Evolutionary conservation across 106 monocot genomes (phyloP).

Genomic region (Agapanthus africanus): DNA sequence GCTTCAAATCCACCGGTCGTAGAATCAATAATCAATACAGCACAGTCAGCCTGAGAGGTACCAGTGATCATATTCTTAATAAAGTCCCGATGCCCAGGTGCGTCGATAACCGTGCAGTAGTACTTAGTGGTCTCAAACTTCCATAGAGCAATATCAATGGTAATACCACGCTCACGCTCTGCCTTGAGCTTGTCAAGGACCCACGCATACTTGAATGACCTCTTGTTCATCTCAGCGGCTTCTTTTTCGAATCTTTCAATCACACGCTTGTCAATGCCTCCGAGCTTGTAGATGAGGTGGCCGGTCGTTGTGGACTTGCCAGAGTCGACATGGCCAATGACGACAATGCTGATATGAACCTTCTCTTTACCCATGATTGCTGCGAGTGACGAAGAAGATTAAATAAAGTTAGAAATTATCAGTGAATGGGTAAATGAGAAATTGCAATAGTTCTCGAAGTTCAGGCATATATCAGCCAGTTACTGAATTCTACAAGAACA

Average conservation of each 20-base stretch:
- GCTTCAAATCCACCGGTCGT: constrained; percentile 20
- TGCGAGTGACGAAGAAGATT: too few relatives aligned
- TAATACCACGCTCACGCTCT: constrained; percentile 18
- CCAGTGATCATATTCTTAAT: constrained; percentile 23
- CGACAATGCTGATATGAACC: constrained; percentile 38
- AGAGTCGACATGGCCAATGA: constrained; percentile 42
- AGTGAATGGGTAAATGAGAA: too few relatives aligned
- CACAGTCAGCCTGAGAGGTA: constrained; percentile 20
- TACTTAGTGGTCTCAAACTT: constrained; percentile 25
- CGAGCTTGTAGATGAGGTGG: constrained; percentile 40
- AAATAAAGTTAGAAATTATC: too few relatives aligned
- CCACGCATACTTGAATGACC: constrained; percentile 27
- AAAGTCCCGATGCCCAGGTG: constrained; percentile 20
- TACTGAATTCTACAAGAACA: too few relatives aligned
- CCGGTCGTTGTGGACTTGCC: constrained; percentile 37
- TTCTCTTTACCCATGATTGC: constrained; percentile 33
- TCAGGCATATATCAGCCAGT: too few relatives aligned
- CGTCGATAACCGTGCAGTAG: constrained; percentile 20
- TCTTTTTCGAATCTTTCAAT: constrained; percentile 40
- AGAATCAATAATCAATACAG: constrained; percentile 18
- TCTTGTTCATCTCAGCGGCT: constrained; percentile 37
- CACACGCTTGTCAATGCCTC: constrained; percentile 43
- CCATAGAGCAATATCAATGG: constrained; percentile 22
- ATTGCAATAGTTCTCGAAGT: too few relatives aligned
- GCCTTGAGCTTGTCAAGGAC: constrained; percentile 26